Base-by-base conservation (phyloP, 176 grass and related monocot genomes). In the Cymbopogon citratus region DNA sequence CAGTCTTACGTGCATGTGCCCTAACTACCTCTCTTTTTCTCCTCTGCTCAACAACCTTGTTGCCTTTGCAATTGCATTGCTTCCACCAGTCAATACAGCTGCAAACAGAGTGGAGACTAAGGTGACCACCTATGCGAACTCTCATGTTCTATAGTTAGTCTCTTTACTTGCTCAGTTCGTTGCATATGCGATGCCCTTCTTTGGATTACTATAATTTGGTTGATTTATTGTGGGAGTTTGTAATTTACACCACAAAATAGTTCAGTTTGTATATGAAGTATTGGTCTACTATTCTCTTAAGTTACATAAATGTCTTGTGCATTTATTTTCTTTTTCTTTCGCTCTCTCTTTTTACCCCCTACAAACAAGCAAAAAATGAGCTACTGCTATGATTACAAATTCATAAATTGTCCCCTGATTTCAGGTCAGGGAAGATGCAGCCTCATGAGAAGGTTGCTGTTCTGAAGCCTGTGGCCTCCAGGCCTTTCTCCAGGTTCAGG, bases 1-100 rank as follows among this genome's bases (percentile, higher is more conserved):
- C 77, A 81, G 82, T 89, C 82, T 80, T 80, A 66, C 63, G 25
- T 81, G 82, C 76, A 54, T 71, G 77, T 54, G 24, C 40, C 63
- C 40, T 67, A 76, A 24, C 82, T 63, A 10, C 56, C 56, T 60
- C 10, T n/a, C 23, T 60, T n/a, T 60, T 29, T 81, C 40, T 75
- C 76, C 76, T 85, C 31, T 89, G 43, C 43, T 27, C 54, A 63
- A 71, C 31, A 62, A 40, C 7, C 38, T 40, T 81, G 41, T 45
- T 5, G 2, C 34, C 28, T 72, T 77, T 77, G 64, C 43, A 66
- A 66, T 65, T 44, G 39, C 68, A 71, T 71, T 45, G 23, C 28
- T 62, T 60, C n/a, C 56, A 81, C 63, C 63, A 81, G 52, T 81
- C 24, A 34, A 8, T 12, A 5, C 44, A 67, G 63, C 25, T 70